Evolutionary conservation across 257 asterid genomes (phyloP).

Genomic region (Rhazya stricta): DNA sequence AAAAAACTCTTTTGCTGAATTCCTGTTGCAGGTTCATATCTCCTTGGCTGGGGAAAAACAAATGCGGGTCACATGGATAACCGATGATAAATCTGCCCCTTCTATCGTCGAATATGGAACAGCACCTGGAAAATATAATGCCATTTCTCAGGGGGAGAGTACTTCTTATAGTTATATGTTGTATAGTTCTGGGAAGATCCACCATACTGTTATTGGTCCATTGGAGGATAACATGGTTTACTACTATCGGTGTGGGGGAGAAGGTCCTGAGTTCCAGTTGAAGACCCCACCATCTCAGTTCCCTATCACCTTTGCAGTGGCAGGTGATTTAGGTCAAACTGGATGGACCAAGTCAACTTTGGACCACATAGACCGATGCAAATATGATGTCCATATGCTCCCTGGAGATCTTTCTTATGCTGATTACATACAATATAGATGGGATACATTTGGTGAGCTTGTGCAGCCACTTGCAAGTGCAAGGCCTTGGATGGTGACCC

Average conservation of each 20-base stretch:
- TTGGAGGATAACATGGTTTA: slow-evolving; percentile 51
- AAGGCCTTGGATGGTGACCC: slow-evolving; percentile 99
- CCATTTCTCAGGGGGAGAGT: slow-evolving; percentile 51
- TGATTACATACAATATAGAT: slow-evolving; percentile 63
- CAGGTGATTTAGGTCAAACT: slow-evolving; percentile 95
- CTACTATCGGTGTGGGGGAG: slow-evolving; percentile 77
- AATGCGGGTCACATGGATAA: slow-evolving; percentile 72
- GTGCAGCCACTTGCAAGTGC: slow-evolving; percentile 94
- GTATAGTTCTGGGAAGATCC: slow-evolving; percentile 72
- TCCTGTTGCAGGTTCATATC: slow-evolving; percentile 66
- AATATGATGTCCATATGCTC: slow-evolving; percentile 69
- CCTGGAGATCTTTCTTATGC: slow-evolving; percentile 98
- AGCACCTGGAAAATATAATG: slow-evolving; percentile 51
- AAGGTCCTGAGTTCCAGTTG: slow-evolving; percentile 70
- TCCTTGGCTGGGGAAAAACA: slow-evolving; percentile 81
- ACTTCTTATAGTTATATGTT: slow-evolving; percentile 56
- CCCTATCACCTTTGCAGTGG: slow-evolving; percentile 83
- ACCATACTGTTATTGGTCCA: slow-evolving; percentile 86
- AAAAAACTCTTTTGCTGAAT: neutral
- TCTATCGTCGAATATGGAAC: slow-evolving; percentile 72
- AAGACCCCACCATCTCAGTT: slow-evolving; percentile 85
- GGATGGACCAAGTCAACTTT: slow-evolving; percentile 89
- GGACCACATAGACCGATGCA: slow-evolving; percentile 58
- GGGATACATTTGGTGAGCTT: slow-evolving; percentile 94
- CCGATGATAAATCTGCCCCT: slow-evolving; percentile 45